Evolutionary conservation across 495 filamentous ascomycete genomes (phyloP), one percentile per base, ranked within the genome.

Genomic region (Annulohypoxylon stygium): DNA sequence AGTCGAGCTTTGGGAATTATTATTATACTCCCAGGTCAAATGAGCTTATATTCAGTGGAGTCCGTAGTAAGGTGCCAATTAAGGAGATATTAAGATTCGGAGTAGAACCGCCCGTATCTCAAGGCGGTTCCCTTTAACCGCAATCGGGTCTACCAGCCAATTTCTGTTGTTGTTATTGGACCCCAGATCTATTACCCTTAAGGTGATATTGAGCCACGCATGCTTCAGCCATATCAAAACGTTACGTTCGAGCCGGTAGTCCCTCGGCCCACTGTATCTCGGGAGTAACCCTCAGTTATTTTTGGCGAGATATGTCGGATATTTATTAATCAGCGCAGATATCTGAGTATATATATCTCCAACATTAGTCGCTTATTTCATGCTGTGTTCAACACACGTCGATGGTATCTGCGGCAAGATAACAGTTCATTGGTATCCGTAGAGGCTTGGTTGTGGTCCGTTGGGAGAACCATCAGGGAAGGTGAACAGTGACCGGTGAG

Each of bases 21-120:
- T 16, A 47, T n/a, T 47, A 47, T 20, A 47, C n/a, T 20, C 43
- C 43, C 43, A 47, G 43, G 16, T 47, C 43, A 47, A 47, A 47
- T 47, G 43, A 18, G 43, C 43, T 47, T 47, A 6, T 47, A 14
- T 9, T 47, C 16, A 9, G 43, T 47, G 43, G 43, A 47, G 43
- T 47, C 16, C 8, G 43, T 47, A 20, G 43, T 47, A 47, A 47
- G 43, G 43, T 47, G 16, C 43, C 43, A 47, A 47, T 47, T 47
- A 47, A 47, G 43, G 12, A 47, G 43, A 74, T 36, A 74, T 74
- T 74, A 74, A 70, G 50, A 45, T 36, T 55, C 71, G 71, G 71
- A 74, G 58, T 62, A 64, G 43, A 51, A 50, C 45, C 67, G 51
- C 67, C 71, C 71, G 71, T 59, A 60, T 64, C 62, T 67, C n/a